A percentile compares a stretch with the other conserved stretches of the same genome.
phyloP scores from a whole-genome alignment of 225 moss, liverwort and hornwort species.

The Pleurozium schreberi region DNA sequence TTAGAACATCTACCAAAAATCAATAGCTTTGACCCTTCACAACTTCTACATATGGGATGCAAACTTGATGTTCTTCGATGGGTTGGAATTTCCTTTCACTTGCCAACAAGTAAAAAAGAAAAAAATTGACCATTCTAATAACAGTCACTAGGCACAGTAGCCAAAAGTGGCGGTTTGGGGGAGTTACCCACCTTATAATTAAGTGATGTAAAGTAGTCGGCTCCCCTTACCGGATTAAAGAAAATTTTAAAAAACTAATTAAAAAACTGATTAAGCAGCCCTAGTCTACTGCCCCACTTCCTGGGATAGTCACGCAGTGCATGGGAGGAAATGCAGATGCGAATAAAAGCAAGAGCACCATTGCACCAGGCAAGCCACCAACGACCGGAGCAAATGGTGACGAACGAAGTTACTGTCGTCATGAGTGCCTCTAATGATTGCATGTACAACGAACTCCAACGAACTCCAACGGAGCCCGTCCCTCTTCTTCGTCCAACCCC shows the following conservation, averaged over 20 bases:
- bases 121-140: not conserved
- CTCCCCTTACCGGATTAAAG: not conserved
- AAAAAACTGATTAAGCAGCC: not conserved
- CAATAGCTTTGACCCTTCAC: not conserved
- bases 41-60: accelerated
- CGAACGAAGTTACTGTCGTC: not conserved
- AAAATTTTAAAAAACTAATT: not conserved
- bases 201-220: not conserved
- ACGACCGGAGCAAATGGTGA: not conserved
- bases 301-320: not conserved
- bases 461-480: not conserved
- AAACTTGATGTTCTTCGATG: too few relatives aligned
- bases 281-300: not conserved
- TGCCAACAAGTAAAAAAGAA: not conserved
- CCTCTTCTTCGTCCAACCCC: not conserved
- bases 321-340: not conserved
- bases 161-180: not conserved
- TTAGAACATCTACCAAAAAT: not conserved
- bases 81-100: not conserved
- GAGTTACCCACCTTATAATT: not conserved
- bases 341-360: not conserved
- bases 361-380: not conserved
- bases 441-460: not conserved
- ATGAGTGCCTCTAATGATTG: not conserved
- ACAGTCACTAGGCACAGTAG: too few relatives aligned